Percentiles rank a stretch among this genome's conserved stretches.
These are phyloP conservation scores for Millerozyma miso DNA, from an alignment of 805 yeast species.

Conservation along the genomic window DNA sequence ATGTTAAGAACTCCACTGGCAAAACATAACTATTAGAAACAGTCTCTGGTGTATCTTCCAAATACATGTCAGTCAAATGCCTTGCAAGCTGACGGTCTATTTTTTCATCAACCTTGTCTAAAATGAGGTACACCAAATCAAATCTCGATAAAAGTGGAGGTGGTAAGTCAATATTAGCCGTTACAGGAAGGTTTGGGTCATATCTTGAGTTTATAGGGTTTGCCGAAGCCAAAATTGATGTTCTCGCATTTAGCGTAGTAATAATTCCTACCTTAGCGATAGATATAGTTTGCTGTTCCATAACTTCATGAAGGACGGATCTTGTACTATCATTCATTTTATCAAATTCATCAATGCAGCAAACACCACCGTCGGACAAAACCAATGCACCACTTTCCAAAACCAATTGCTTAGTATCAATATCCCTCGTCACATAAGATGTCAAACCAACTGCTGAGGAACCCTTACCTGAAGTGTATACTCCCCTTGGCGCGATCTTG, in stretches of 20 bases:
- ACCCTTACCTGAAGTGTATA: slow-evolving; percentile 97
- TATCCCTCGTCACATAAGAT: slow-evolving; percentile 92
- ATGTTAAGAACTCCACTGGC: slow-evolving; percentile 82
- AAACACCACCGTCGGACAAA: slow-evolving; percentile 94
- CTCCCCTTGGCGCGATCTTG: slow-evolving; percentile 96
- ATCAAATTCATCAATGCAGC: slow-evolving; percentile 98
- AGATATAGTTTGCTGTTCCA: slow-evolving; percentile 98
- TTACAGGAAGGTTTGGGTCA: slow-evolving; percentile 91
- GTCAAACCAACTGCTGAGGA: slow-evolving; percentile 99
- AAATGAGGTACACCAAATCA: slow-evolving; percentile 85
- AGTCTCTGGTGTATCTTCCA: slow-evolving; percentile 79
- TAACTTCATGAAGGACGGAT: slow-evolving; percentile 94
- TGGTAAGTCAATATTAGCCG: slow-evolving; percentile 92
- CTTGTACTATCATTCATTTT: slow-evolving; percentile 94
- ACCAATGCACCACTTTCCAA: slow-evolving; percentile 96
- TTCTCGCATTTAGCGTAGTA: slow-evolving; percentile 93
- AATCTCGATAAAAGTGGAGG: slow-evolving; percentile 94
- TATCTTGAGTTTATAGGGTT: slow-evolving; percentile 95
- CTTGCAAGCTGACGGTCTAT: slow-evolving; percentile 82
- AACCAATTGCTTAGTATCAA: slow-evolving; percentile 89
- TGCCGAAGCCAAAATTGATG: slow-evolving; percentile 93
- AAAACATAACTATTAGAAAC: slow-evolving; percentile 65
- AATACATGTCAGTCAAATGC: slow-evolving; percentile 86
- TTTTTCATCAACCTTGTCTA: slow-evolving; percentile 87
- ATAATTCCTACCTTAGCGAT: slow-evolving; percentile 98